Percentiles rank a stretch among this genome's conserved stretches.
These are phyloP conservation scores for Blastobotrys apis DNA, from an alignment of 1,139 yeast species.

Conservation along the genomic window DNA sequence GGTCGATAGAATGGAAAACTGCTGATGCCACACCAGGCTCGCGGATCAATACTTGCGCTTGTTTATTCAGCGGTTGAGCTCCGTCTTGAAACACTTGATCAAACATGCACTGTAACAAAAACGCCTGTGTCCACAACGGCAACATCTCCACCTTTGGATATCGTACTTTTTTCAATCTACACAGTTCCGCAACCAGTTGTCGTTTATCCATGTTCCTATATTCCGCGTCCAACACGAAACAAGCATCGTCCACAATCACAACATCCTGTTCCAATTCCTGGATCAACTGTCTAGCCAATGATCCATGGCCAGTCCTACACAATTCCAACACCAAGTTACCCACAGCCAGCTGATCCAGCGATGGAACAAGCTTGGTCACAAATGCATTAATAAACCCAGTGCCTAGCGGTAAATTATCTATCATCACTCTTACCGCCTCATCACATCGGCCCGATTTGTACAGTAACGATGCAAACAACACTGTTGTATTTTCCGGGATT, in stretches of 20 bases:
- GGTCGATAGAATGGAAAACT: too few relatives aligned
- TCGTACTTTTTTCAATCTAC: neutral
- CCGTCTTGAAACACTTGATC: neutral
- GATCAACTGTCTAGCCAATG: constrained; percentile 16
- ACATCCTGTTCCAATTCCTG: constrained; percentile 15
- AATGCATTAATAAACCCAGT: constrained; percentile 13
- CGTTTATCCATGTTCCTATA: neutral
- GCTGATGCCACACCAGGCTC: too few relatives aligned
- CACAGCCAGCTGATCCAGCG: constrained; percentile 14
- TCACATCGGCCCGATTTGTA: constrained; percentile 15
- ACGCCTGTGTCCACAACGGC: neutral
- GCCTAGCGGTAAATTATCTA: constrained; percentile 18
- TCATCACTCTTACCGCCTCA: constrained; percentile 12
- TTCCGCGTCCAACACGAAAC: neutral
- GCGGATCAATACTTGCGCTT: too few relatives aligned
- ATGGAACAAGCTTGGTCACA: constrained; percentile 16
- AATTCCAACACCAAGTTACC: constrained; percentile 18
- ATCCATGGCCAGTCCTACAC: constrained; percentile 10
- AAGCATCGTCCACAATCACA: constrained; percentile 2
- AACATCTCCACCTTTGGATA: neutral
- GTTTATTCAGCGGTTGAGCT: neutral
- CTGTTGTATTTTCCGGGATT: constrained; percentile 8
- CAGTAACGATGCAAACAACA: constrained; percentile 13
- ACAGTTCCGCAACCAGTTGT: neutral
- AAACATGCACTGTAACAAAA: neutral